A percentile compares a stretch with the other conserved stretches of the same genome.
Conservation (phyloP, 2,329 filamentous ascomycete genomes). For the Phialocephala sp. region DNA sequence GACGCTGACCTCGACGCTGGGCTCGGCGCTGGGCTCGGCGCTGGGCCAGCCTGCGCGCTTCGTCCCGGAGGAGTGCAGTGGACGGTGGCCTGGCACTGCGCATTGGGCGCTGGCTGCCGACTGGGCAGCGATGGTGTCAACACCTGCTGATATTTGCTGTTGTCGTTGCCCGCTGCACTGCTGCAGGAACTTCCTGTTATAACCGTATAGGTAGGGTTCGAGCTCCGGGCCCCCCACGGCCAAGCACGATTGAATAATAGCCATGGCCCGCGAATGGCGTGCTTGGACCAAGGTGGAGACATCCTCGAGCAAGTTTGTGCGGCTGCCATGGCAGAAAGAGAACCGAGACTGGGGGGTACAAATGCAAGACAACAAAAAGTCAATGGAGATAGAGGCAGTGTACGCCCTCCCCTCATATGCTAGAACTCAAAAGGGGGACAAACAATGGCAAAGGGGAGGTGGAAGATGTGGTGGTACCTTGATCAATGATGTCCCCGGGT, state of each 20-base stretch:
- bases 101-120: background rate
- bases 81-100: too few relatives aligned
- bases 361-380: background rate
- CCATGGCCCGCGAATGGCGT: background rate
- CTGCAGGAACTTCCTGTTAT: background rate
- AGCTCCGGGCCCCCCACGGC: background rate
- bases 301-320: background rate
- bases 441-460: background rate
- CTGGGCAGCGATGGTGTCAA: constrained; percentile 9
- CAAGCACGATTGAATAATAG: background rate
- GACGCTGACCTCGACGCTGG: too few relatives aligned
- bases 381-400: background rate
- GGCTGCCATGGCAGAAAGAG: background rate
- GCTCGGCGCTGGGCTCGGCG: too few relatives aligned
- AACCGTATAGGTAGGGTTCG: background rate
- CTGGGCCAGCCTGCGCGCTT: too few relatives aligned
- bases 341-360: background rate
- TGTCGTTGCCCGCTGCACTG: background rate
- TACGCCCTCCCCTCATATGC: background rate
- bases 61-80: background rate
- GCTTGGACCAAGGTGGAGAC: background rate
- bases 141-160: constrained; percentile 3
- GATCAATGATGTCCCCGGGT: constrained; percentile 2
- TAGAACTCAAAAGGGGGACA: background rate
- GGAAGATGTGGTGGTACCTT: background rate